Base-by-base conservation (phyloP, 2,329 filamentous ascomycete species). In the Pyrenochaeta sp. region DNA sequence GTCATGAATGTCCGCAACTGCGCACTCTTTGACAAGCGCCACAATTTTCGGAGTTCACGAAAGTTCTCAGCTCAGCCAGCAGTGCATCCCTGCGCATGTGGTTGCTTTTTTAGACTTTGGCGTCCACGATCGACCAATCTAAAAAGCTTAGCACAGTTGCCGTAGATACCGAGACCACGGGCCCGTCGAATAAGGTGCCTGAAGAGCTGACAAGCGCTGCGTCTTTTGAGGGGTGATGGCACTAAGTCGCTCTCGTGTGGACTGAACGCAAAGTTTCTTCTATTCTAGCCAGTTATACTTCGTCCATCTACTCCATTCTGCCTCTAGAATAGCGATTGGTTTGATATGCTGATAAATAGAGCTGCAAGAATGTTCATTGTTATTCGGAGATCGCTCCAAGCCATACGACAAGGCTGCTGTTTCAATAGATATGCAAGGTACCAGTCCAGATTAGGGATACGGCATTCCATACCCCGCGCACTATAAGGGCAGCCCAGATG, bases 11-110 rank as follows among this genome's bases (percentile, higher is more conserved):
- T 31, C 17, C 23, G 32, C 27, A 7, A 17, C 18, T 23, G 11
- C 27, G 11, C 32, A 29, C 32, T 33, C 41, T 29, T n/a, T 44
- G 27, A 23, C 29, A 20, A 17, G 41, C 18, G 35, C 18, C 31
- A 45, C 42, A n/a, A 15, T 14, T 52, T 27, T 54, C 56, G 51
- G 56, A 30, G 56, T 58, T 32, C 45, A 49, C 56, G 56, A 58
- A 30, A 32, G 33, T 39, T n/a, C 46, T 64, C 59, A 63, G 61
- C 59, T 61, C 23, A 58, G 59, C 54, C 57, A 49, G 21, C 9
- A 30, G 35, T 32, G 42, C 17, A 32, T 46, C 54, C 54, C 45
- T 57, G 51, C 44, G 44, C 51, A 50, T 56, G 52, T 35, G 51
- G 45, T 35, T 37, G 45, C 32, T 36, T 35, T 53, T 35, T 53